phyloP scores from a whole-genome alignment of 1,284 basidiomycete genomes.

The Ustilago hordei region DNA sequence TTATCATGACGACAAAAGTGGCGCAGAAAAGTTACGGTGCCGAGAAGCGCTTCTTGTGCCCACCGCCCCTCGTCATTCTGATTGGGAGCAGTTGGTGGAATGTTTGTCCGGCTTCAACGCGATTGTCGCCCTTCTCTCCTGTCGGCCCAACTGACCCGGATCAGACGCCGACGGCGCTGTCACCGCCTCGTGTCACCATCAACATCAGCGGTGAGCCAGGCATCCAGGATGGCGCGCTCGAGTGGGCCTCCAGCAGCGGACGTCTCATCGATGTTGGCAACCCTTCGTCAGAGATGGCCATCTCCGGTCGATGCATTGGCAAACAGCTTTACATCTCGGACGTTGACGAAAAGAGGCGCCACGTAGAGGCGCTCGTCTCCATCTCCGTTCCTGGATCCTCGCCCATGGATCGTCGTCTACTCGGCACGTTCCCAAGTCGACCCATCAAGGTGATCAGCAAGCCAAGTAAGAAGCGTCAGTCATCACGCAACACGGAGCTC shows the following conservation, averaged over 20 bases:
- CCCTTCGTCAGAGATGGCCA: conserved; percentile 58
- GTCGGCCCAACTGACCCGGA: conserved; percentile 18
- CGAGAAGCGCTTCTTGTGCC: conserved; percentile 96
- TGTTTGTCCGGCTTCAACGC: conserved; percentile 65
- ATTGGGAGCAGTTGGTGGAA: conserved; percentile 94
- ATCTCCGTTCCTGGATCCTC: conserved; percentile 79
- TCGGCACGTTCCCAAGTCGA: conserved; percentile 85
- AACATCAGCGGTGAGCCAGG: conserved; percentile 90
- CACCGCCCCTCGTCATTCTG: conserved; percentile 92
- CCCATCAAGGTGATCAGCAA: conserved; percentile 90
- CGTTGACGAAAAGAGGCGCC: conserved; percentile 71
- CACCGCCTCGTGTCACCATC: conserved; percentile 85
- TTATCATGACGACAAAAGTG: conserved; percentile 95
- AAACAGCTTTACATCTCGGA: conserved; percentile 91
- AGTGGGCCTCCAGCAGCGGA: conserved; percentile 84
- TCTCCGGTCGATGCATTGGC: conserved; percentile 82
- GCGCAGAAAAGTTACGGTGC: conserved; percentile 97
- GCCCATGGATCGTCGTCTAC: conserved; percentile 76
- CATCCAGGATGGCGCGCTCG: conserved; percentile 82
- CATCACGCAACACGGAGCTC: conserved; percentile 83
- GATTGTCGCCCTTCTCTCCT: conserved; percentile 64
- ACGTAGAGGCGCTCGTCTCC: conserved; percentile 70
- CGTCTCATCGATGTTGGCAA: conserved; percentile 84
- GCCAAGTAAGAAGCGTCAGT: conserved; percentile 85
- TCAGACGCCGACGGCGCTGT: conserved; percentile 74